Evolutionary conservation across 208 protist genomes (phyloP).

Genomic region (Acanthamoeba triangularis): DNA sequence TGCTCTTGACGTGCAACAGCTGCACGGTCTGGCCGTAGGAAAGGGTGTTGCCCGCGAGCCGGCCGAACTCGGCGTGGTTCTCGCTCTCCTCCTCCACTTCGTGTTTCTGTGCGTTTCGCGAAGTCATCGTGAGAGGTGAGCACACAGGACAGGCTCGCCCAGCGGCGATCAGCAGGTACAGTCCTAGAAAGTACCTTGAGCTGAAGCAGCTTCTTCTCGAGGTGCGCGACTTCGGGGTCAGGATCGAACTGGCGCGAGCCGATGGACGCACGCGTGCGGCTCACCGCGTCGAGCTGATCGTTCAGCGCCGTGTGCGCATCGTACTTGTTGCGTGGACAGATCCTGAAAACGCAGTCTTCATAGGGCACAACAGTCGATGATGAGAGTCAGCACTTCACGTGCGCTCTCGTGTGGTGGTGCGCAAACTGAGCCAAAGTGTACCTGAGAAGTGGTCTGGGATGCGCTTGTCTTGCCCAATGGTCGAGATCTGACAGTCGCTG

Average conservation of each 20-base stretch:
- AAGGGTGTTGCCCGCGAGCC: constrained; percentile 20
- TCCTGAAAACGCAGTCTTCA: constrained; percentile 60
- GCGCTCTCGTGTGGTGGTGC: not conserved
- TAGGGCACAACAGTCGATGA: not conserved
- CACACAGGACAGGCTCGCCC: not conserved
- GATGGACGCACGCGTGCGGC: not conserved
- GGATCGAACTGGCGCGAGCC: constrained; percentile 41
- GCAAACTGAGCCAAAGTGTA: not conserved
- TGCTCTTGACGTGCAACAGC: constrained; percentile 62
- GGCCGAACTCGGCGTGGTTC: constrained; percentile 17
- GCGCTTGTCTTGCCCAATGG: not conserved
- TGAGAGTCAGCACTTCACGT: too few relatives aligned
- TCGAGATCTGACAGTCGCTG: constrained; percentile 62
- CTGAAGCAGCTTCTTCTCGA: constrained; percentile 25
- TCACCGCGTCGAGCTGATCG: constrained; percentile 29
- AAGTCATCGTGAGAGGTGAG: not conserved
- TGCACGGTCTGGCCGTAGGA: constrained; percentile 62
- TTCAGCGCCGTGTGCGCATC: constrained; percentile 54
- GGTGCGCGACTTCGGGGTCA: not conserved
- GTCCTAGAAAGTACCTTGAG: not conserved
- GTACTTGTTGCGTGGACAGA: constrained; percentile 50
- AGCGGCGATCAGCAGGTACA: not conserved
- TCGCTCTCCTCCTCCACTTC: constrained; percentile 32
- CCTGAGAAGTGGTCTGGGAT: constrained; percentile 62
- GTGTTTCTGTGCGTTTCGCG: not conserved